Conservation (phyloP, 176 grass and related monocot species). For the Ananas comosus region DNA sequence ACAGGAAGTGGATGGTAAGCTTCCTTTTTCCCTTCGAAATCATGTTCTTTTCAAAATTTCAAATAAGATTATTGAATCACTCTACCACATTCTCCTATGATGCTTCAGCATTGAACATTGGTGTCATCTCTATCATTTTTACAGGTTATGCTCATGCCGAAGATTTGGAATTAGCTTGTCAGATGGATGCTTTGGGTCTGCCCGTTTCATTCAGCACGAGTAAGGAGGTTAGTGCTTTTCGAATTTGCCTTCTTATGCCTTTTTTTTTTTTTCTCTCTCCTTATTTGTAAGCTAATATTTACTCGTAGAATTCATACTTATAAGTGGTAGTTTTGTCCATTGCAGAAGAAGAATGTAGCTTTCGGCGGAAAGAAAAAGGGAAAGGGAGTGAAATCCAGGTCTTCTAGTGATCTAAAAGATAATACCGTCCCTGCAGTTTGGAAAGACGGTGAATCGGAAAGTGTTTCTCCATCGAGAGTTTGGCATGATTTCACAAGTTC, state of each 20-base stretch:
- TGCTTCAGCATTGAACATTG: not conserved
- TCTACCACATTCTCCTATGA: constrained; percentile 17
- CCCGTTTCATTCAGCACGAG: constrained; percentile 77
- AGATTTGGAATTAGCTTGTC: constrained; percentile 66
- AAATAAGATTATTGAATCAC: constrained; percentile 2
- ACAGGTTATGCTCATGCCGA: constrained; percentile 27
- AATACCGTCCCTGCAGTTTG: constrained; percentile 1
- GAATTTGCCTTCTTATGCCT: not conserved
- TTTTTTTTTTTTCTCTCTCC: not conserved
- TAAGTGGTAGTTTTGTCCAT: constrained; percentile 11
- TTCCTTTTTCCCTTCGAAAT: not conserved
- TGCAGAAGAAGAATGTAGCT: constrained; percentile 38
- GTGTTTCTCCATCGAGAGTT: not conserved
- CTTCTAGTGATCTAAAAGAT: constrained; percentile 19
- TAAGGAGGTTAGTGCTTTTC: constrained; percentile 44
- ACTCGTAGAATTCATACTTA: not conserved
- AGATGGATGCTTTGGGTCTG: constrained; percentile 87
- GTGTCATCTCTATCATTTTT: constrained; percentile 19
- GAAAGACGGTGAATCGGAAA: constrained; percentile 27
- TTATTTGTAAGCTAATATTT: constrained; percentile 3
- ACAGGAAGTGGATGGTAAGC: constrained; percentile 3
- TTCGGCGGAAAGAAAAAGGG: constrained; percentile 42
- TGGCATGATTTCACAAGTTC: constrained; percentile 21
- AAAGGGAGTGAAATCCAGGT: constrained; percentile 23
- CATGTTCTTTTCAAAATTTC: not conserved